Conservation (phyloP, 345 rosid genomes). For the Eutrema japonicum region DNA sequence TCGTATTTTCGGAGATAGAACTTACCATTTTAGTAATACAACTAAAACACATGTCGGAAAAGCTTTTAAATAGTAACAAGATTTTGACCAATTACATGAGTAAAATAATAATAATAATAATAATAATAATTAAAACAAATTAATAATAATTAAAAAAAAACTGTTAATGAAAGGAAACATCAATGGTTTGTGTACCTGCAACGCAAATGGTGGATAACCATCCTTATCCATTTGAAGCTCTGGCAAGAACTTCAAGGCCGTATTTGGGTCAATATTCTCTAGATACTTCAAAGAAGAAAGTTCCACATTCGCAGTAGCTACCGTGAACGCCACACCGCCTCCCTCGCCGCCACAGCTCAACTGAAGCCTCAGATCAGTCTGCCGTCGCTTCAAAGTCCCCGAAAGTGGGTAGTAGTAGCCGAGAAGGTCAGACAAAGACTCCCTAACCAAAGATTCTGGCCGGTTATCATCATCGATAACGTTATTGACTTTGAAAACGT, state of each 20-base stretch:
- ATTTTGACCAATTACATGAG: too few relatives aligned
- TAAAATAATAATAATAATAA: too few relatives aligned
- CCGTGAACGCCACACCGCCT: slow-evolving; percentile 52
- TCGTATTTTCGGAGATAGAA: too few relatives aligned
- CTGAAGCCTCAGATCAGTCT: slow-evolving; percentile 47
- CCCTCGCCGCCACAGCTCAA: slow-evolving; percentile 41
- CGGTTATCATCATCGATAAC: not conserved
- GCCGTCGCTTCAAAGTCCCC: slow-evolving; percentile 52
- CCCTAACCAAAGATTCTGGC: slow-evolving; percentile 39
- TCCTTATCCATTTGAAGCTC: slow-evolving; percentile 18
- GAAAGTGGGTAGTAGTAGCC: slow-evolving; percentile 60
- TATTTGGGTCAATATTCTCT: slow-evolving; percentile 46
- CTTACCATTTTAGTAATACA: too few relatives aligned
- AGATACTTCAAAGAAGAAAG: slow-evolving; percentile 48
- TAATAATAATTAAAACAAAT: too few relatives aligned
- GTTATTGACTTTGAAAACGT: slow-evolving; percentile 46
- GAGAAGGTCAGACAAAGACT: slow-evolving; percentile 54
- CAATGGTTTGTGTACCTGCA: slow-evolving; percentile 41
- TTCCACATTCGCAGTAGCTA: slow-evolving; percentile 44
- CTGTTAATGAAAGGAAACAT: too few relatives aligned
- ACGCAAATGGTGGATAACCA: slow-evolving; percentile 47
- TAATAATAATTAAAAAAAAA: too few relatives aligned
- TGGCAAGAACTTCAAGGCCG: slow-evolving; percentile 41
- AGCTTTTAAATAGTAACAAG: too few relatives aligned
- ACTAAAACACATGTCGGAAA: too few relatives aligned